Evolutionary conservation across 371 early-diverging fungal species (phyloP), one percentile per base, ranked within the genome.

Genomic region (Gilbertella persicaria): DNA sequence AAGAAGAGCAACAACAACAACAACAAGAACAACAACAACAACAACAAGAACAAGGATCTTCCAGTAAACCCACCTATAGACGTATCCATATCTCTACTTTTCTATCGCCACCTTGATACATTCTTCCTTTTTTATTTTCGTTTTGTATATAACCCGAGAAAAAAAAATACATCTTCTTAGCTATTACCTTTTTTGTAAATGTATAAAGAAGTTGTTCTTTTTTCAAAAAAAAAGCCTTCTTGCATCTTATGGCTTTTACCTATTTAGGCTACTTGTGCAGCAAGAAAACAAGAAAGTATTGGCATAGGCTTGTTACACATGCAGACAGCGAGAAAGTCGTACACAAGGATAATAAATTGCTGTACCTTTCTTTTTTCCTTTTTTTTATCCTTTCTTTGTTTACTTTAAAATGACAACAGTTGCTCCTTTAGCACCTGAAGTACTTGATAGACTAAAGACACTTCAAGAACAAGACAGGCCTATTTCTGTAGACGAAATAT

Each of bases 401-500:
- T 35, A 6, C 39, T 44, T 36, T 16, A 39, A 5, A 7, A 44
- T 45, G 45, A 45, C 45, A 45, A 45, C 45, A 26, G 29, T 19
- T 19, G 30, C 45, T 19, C 57, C 62, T 41, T 60, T 71, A 25
- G 56, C 68, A 37, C 72, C 72, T 26, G 60, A 64, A 44, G 63
- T 65, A 5, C 37, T 68, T 20, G 60, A 64, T 16, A 41, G 59
- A 14, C 66, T 71, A 14, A 57, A 37, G 19, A 39, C 61, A 20
- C 59, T 71, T 17, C 71, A 71, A 46, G 30, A 71, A 8, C 38
- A 41, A 21, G 51, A 67, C 43, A 55, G 60, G 2, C 64, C 64
- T 29, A 62, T 71, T 20, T 62, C 64, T 7, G 59, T 71, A 12
- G 61, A 71, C 48, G 72, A 71, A 36, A 58, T 66, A 23, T 53